Evolutionary conservation across 228 moss, liverwort and hornwort species (phyloP), one percentile per base, ranked within the genome.

Genomic region (Sphagnum magellanicum): DNA sequence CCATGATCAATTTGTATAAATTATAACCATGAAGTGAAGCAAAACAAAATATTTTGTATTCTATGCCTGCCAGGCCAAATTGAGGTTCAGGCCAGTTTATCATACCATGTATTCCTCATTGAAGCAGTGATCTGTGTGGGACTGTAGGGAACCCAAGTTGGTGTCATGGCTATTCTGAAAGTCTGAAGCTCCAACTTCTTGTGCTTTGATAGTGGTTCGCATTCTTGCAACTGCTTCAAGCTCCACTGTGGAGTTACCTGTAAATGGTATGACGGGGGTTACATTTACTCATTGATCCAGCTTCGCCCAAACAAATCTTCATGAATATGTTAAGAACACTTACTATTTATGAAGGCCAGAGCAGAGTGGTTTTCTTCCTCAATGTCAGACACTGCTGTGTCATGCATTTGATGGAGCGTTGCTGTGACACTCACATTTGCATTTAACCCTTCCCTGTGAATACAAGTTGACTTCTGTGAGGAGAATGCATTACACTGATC

Each of bases 391-490:
- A 76, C 71, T 13, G 87, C 81, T n/a, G 78, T 64, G 12, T 77
- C 75, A 51, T 85, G 75, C 14, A 90, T 67, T 17, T 52, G 70
- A 55, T 75, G 66, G 48, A 88, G 79, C 47, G 70, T 77, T 4
- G 69, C 75, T 12, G 79, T 70, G 10, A 89, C 74, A 52, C 74
- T 72, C 61, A 62, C 72, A 74, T 95, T 95, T 0, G 81, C 76
- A 61, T 87, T 79, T 59, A 92, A 62, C 14, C 90, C 95, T 63
- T 89, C 92, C 71, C 95, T 95, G 92, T 14, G 69, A 58, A 50
- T 32, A 32, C 32, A 32, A 32, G 32, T 32, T 32, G 32, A 32
- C 32, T 32, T 32, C 32, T 32, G 3, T 32, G 3, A 32, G 32
- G 32, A 32, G 32, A 32, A 32, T 32, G 32, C 32, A 32, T 32